Base-by-base conservation (phyloP, 2,329 filamentous ascomycete genomes). In the Triangularia verruculosa region DNA sequence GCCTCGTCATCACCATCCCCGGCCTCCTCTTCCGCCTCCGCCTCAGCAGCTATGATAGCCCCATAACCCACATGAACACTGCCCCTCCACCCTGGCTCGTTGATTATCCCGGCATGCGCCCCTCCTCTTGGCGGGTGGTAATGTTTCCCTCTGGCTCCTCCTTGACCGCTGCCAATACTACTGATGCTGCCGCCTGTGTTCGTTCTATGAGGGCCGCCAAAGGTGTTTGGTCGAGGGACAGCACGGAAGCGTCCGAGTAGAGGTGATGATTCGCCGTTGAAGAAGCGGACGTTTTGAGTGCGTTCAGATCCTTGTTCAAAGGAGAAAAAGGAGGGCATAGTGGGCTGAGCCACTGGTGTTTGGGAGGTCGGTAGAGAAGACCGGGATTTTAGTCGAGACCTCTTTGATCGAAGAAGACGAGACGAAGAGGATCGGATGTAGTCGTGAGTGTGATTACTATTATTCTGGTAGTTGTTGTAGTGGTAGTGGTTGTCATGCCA, bases 221-320 rank as follows among this genome's bases (percentile, higher is more conserved):
- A 47, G 39, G 39, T 20, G n/a, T 47, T 47, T 17, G 39, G 39
- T 47, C 39, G 77, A 7, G 84, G 85, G 17, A 89, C 85, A 64
- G 86, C 87, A 66, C 86, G 85, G 75, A 87, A 89, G 43, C 87
- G 84, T 66, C 87, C 87, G 1, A 89, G 82, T 8, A 89, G 76
- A 24, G 87, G 86, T 17, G 86, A 84, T 51, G 84, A 78, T 70
- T 88, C 74, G 59, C 75, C 72, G 63, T 80, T 80, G 65, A 77
- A 74, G 58, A 80, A 79, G 1, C 65, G 79, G 77, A 70, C 79
- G 27, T 81, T 67, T 12, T 72, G 85, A 11, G 65, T 63, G 62
- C 64, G 82, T 76, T 89, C 87, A 71, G 78, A 82, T 74, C 86
- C 87, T 72, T 86, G 86, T 67, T 86, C 86, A 76, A 89, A 89